phyloP scores from a whole-genome alignment of 257 asterid genomes.

The Thymus quinquecostatus region DNA sequence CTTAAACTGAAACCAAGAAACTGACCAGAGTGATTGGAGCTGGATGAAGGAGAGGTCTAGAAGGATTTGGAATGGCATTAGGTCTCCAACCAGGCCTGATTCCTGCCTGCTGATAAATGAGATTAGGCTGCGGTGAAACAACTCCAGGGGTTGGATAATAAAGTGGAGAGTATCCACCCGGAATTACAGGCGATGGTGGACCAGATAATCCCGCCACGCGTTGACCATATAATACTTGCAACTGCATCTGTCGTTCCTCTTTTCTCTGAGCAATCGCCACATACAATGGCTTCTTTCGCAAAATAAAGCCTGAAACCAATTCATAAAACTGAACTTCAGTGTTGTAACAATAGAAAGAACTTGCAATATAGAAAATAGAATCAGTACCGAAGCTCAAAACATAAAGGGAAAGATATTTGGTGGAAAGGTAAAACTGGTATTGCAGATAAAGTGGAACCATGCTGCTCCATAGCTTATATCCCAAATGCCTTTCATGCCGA shows the following conservation, averaged over 20 bases:
- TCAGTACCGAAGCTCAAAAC: conserved; percentile 1
- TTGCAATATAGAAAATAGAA: neutral
- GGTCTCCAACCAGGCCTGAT: conserved; percentile 77
- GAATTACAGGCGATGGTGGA: conserved; percentile 54
- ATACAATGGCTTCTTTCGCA: conserved; percentile 72
- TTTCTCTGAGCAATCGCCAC: conserved; percentile 88
- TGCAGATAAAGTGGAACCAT: neutral
- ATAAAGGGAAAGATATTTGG: neutral
- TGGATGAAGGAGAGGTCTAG: conserved; percentile 57
- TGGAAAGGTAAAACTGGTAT: neutral
- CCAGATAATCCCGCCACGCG: conserved; percentile 58
- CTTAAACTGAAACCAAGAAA: conserved; percentile 20
- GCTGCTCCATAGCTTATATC: neutral
- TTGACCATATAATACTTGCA: conserved; percentile 63
- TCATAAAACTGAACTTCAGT: conserved; percentile 12
- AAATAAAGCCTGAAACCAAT: conserved; percentile 59
- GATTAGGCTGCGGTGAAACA: conserved; percentile 56
- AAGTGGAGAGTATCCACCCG: conserved; percentile 67
- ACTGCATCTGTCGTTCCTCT: conserved; percentile 75
- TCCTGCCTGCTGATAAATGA: conserved; percentile 61
- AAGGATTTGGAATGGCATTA: conserved; percentile 50
- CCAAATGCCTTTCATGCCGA: neutral
- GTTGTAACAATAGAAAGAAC: neutral
- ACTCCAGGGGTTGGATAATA: conserved; percentile 61
- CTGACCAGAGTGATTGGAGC: conserved; percentile 64